Conservation (phyloP, 2,329 filamentous ascomycete species). For the Diaporthe capsici region DNA sequence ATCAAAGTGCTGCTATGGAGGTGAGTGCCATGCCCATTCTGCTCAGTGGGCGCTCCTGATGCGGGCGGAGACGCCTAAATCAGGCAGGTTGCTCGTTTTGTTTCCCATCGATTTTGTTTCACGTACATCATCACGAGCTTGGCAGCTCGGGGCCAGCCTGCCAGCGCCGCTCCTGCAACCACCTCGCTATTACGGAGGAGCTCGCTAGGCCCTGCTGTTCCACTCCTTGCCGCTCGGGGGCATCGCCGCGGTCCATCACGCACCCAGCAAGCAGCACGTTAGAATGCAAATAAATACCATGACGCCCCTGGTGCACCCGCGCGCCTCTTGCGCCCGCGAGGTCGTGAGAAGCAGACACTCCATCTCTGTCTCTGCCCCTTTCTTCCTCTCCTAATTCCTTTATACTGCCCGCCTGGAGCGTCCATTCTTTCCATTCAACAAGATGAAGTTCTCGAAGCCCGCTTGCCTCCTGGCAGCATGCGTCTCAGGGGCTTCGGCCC, state of each 20-base stretch:
- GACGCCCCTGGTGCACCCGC: conserved; percentile 2
- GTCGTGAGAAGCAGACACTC: background rate
- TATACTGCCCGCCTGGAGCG: conserved; percentile 23
- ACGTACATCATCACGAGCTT: conserved; percentile 25
- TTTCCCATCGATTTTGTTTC: conserved; percentile 23
- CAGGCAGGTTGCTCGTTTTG: conserved; percentile 26
- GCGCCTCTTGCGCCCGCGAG: background rate
- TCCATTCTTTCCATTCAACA: conserved; percentile 19
- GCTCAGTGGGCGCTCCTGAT: conserved; percentile 9
- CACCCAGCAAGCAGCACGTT: background rate
- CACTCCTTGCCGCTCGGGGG: conserved; percentile 16
- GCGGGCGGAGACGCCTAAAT: conserved; percentile 5
- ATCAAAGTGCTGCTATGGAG: conserved; percentile 11
- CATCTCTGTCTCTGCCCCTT: background rate
- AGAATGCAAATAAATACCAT: conserved; percentile 8
- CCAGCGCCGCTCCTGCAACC: background rate
- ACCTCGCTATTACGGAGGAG: conserved; percentile 25
- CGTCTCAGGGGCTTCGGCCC: conserved; percentile 18
- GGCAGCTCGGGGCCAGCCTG: conserved; percentile 1
- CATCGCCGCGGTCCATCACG: conserved; percentile 10
- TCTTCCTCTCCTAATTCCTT: background rate
- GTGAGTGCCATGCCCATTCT: conserved; percentile 9
- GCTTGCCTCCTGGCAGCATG: conserved; percentile 19
- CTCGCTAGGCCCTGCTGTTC: conserved; percentile 20
- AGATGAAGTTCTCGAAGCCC: conserved; percentile 23